Percentiles rank a stretch among this genome's conserved stretches.
These are phyloP conservation scores for Vitis cinerea DNA, from an alignment of 164 flowering plant species.

Conservation along the genomic window DNA sequence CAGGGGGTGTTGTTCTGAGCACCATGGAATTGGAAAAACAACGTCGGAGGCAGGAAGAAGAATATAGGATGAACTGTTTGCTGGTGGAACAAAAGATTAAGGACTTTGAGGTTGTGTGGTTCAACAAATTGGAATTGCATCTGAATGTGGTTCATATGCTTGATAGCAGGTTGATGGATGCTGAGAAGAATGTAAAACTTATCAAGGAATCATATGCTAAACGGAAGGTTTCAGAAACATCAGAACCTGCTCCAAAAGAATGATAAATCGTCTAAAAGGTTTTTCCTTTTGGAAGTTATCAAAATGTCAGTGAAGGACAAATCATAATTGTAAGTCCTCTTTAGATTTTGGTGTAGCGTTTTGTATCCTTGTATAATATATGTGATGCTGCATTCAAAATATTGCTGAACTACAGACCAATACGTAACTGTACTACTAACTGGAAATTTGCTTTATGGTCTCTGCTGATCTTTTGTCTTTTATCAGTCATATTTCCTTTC, in stretches of 20 bases:
- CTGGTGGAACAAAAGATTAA: constrained; percentile 34
- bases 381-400: no score
- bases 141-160: constrained; percentile 17
- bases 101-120: constrained; percentile 35
- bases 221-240: constrained; percentile 17
- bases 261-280: neutral
- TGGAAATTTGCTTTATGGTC: no score
- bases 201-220: constrained; percentile 31
- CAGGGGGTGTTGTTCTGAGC: constrained; percentile 75
- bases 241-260: constrained; percentile 8
- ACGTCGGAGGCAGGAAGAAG: constrained; percentile 58
- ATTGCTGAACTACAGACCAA: no score
- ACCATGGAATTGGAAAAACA: constrained; percentile 50
- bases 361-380: no score
- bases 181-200: constrained; percentile 24
- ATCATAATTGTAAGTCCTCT: neutral
- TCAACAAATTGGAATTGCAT: constrained; percentile 20
- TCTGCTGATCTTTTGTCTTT: no score
- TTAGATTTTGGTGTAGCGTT: neutral
- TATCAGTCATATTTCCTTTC: no score
- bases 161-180: constrained; percentile 21
- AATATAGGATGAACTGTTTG: constrained; percentile 40
- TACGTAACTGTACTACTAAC: no score
- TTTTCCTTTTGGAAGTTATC: neutral
- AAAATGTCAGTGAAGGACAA: neutral